Conservation (phyloP, 1,284 basidiomycete genomes). For the Sanghuangporus weigelae region DNA sequence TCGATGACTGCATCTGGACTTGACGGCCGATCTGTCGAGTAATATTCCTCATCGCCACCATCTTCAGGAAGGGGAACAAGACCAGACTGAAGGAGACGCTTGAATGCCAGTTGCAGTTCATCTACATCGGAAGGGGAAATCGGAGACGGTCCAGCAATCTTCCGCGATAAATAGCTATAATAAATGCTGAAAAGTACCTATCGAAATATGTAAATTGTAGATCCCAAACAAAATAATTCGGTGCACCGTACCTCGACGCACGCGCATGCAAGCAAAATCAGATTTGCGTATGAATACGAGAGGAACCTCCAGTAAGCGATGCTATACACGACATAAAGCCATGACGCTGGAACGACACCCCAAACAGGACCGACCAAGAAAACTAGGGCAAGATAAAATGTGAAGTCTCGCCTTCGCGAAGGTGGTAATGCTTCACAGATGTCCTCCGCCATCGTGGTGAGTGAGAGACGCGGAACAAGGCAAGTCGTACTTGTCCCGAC, state of each 20-base stretch:
- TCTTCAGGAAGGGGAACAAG: conserved; percentile 49
- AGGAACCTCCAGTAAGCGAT: conserved; percentile 41
- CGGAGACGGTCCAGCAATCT: conserved; percentile 48
- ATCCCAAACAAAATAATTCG: conserved; percentile 5
- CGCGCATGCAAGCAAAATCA: conserved; percentile 42
- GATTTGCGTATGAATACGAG: conserved; percentile 35
- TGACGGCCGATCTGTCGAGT: conserved; percentile 45
- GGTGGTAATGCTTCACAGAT: conserved; percentile 36
- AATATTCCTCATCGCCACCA: conserved; percentile 51
- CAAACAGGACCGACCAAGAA: conserved; percentile 64
- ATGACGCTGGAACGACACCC: conserved; percentile 63
- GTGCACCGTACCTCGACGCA: conserved; percentile 48
- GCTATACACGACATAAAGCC: conserved; percentile 59
- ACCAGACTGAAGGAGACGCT: conserved; percentile 57
- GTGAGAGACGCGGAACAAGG: background rate
- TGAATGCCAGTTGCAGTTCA: conserved; percentile 57
- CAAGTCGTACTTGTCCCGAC: no score
- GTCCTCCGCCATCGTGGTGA: conserved; percentile 26
- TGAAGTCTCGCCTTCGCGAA: conserved; percentile 34
- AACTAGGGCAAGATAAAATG: conserved; percentile 57
- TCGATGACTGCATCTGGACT: conserved; percentile 57
- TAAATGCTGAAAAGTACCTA: conserved; percentile 79
- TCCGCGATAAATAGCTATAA: conserved; percentile 50
- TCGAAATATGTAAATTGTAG: background rate
- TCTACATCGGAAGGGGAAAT: conserved; percentile 40